Percentiles rank a stretch among this genome's conserved stretches.
Conservation (phyloP, 2,329 filamentous ascomycete species). For the Botrytis tulipae region DNA sequence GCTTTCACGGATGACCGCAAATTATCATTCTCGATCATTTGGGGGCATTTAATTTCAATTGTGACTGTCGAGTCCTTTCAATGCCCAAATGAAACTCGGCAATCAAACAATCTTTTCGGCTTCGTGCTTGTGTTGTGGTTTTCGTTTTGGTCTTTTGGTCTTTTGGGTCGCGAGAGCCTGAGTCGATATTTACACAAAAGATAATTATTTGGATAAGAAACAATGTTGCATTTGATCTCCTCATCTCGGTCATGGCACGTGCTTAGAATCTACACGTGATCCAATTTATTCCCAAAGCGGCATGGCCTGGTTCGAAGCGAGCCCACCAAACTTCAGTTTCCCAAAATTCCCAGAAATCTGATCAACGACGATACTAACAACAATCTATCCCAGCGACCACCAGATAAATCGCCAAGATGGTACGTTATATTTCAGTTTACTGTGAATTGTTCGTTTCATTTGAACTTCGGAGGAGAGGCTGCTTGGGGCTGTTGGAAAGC, state of each 20-base stretch:
- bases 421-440: conserved; percentile 25
- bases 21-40: neutral
- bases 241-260: neutral
- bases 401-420: conserved; percentile 32
- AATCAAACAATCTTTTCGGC: neutral
- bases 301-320: conserved; percentile 22
- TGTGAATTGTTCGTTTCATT: neutral
- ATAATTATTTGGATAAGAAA: neutral
- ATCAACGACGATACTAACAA: conserved; percentile 25
- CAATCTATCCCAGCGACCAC: conserved; percentile 28
- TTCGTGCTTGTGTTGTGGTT: neutral
- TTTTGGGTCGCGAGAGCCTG: neutral
- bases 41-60: neutral
- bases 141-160: neutral
- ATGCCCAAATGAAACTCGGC: neutral
- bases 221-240: neutral
- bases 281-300: neutral
- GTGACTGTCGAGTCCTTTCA: neutral
- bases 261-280: neutral
- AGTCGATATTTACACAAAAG: neutral
- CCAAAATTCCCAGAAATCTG: conserved; percentile 22
- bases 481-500: neutral
- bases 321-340: conserved; percentile 19
- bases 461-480: neutral
- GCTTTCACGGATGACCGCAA: neutral